Evolutionary conservation across 208 protist genomes (phyloP).

Genomic region (Crithidia acanthocephali): DNA sequence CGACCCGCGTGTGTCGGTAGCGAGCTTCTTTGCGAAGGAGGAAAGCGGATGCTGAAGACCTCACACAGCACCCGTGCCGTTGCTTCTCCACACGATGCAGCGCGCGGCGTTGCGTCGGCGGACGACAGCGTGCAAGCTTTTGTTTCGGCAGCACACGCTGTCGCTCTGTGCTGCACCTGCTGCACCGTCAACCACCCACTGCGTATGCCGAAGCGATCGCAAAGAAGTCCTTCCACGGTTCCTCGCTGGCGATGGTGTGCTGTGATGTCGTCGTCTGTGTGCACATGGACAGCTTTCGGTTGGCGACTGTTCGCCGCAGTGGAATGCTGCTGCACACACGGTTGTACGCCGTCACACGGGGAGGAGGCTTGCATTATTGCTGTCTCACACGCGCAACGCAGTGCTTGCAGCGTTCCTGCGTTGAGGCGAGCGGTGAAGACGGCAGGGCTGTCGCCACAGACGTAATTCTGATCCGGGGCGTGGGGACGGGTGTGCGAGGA

Average conservation of each 20-base stretch:
- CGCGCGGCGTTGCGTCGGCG: neutral
- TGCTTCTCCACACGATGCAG: slow-evolving; percentile 11
- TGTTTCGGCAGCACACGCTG: no score
- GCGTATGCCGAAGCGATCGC: slow-evolving; percentile 8
- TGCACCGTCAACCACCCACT: neutral
- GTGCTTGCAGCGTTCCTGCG: neutral
- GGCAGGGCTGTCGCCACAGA: neutral
- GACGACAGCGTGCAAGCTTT: neutral
- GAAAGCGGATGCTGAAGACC: slow-evolving; percentile 9
- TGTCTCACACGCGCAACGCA: neutral
- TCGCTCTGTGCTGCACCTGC: neutral
- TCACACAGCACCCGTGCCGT: slow-evolving; percentile 20
- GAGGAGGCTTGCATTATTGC: no score
- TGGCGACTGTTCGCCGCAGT: neutral
- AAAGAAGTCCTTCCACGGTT: neutral
- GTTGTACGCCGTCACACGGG: no score
- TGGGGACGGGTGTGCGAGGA: neutral
- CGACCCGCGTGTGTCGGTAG: neutral
- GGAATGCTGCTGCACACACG: no score
- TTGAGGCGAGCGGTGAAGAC: slow-evolving; percentile 10
- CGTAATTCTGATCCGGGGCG: neutral
- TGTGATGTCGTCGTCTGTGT: slow-evolving; percentile 2
- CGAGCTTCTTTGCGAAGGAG: neutral
- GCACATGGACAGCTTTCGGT: no score
- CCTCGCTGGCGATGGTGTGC: neutral